Evolutionary conservation across 1,284 basidiomycete species (phyloP).

Genomic region (Mycocalia duriaeana): DNA sequence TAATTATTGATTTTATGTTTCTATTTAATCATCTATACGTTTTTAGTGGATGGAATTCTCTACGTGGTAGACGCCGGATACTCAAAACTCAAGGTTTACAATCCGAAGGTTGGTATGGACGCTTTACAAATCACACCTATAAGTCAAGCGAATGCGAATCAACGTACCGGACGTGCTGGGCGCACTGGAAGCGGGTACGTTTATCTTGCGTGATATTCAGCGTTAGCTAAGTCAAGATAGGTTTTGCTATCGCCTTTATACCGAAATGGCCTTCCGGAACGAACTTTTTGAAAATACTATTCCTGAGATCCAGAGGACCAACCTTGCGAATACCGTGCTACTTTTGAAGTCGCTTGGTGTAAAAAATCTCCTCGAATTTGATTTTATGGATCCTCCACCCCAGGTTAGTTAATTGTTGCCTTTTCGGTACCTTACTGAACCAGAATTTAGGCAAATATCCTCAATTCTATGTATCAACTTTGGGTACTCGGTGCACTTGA

Average conservation of each 20-base stretch:
- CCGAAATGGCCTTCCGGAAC: constrained; percentile 95
- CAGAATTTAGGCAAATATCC: too few species aligned
- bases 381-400: constrained; percentile 99
- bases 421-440: too few species aligned
- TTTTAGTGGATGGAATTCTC: constrained; percentile 93
- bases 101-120: constrained; percentile 99
- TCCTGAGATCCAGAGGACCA: constrained; percentile 96
- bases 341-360: constrained; percentile 99
- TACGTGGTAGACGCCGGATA: constrained; percentile 97
- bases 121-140: constrained; percentile 98
- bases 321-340: constrained; percentile 88
- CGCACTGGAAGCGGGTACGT: constrained; percentile 88
- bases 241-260: constrained; percentile 98
- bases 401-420: too few species aligned
- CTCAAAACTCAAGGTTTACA: constrained; percentile 98
- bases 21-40: too few species aligned
- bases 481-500: constrained; percentile 96
- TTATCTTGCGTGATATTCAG: neutral
- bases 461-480: constrained; percentile 86
- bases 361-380: constrained; percentile 96
- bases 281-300: constrained; percentile 99
- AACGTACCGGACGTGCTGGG: constrained; percentile 93
- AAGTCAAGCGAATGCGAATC: constrained; percentile 95
- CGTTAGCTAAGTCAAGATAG: too few species aligned
- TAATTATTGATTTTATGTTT: too few species aligned